A percentile compares a stretch with the other conserved stretches of the same genome.
These are phyloP conservation scores for Cyclotella cryptica DNA, from an alignment of 108 stramenopile genomes.

Conservation along the genomic window DNA sequence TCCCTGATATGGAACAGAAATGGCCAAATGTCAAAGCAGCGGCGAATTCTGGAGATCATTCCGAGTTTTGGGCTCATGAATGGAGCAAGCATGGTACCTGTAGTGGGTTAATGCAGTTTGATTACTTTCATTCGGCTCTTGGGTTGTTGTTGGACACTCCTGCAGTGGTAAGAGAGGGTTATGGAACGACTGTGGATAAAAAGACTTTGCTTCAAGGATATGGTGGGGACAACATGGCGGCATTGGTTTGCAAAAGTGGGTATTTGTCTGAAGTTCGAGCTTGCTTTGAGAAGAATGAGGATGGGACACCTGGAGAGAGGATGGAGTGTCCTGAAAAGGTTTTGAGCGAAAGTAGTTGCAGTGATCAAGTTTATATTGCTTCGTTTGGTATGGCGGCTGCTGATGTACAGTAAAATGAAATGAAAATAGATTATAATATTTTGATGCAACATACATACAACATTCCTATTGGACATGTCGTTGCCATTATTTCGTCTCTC, in stretches of 20 bases:
- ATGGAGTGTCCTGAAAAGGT: constrained; percentile 48
- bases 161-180: constrained; percentile 35
- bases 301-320: constrained; percentile 37
- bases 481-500: background rate
- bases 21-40: constrained; percentile 60
- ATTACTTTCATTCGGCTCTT: constrained; percentile 62
- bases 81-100: constrained; percentile 83
- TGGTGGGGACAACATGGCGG: constrained; percentile 22
- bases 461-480: too few species aligned
- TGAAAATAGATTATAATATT: too few species aligned
- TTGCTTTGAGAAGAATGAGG: constrained; percentile 48
- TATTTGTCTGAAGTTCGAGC: constrained; percentile 63
- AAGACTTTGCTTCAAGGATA: constrained; percentile 48
- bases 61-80: constrained; percentile 69
- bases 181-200: constrained; percentile 33
- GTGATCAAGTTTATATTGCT: constrained; percentile 21
- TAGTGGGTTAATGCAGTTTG: constrained; percentile 54
- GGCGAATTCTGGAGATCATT: constrained; percentile 12
- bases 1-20: constrained; percentile 23
- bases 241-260: constrained; percentile 43
- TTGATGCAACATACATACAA: too few species aligned
- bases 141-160: constrained; percentile 50
- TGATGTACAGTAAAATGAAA: background rate
- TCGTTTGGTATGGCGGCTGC: background rate
- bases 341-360: constrained; percentile 48